Evolutionary conservation across 2,329 filamentous ascomycete genomes (phyloP).

Genomic region (Arthrobotrys pseudoclavata): DNA sequence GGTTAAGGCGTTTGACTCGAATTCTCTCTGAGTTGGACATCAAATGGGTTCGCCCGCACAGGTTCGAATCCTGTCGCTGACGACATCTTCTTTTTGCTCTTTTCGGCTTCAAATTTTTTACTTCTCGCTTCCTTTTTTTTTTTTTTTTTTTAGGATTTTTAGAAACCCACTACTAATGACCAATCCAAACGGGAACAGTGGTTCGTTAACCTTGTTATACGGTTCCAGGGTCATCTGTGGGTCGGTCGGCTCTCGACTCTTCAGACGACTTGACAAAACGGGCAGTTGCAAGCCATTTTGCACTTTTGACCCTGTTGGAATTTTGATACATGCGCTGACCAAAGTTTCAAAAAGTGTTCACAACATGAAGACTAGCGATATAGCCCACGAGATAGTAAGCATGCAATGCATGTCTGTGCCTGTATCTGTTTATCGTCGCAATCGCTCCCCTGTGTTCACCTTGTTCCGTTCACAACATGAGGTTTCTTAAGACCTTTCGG

Average conservation of each 20-base stretch:
- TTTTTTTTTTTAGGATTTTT: neutral
- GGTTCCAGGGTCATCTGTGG: slow-evolving; percentile 13
- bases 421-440: slow-evolving; percentile 16
- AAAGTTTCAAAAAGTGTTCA: slow-evolving; percentile 17
- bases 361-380: slow-evolving; percentile 8
- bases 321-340: slow-evolving; percentile 32
- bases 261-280: slow-evolving; percentile 12
- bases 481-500: neutral
- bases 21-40: slow-evolving; percentile 59
- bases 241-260: slow-evolving; percentile 21
- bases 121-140: neutral
- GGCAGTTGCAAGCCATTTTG: slow-evolving; percentile 21
- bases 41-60: slow-evolving; percentile 61
- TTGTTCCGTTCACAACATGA: slow-evolving; percentile 6
- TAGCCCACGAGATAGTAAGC: slow-evolving; percentile 9
- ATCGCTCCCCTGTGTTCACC: slow-evolving; percentile 18
- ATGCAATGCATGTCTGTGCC: slow-evolving; percentile 25
- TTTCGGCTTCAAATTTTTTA: neutral
- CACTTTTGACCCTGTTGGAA: slow-evolving; percentile 30
- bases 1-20: slow-evolving; percentile 61
- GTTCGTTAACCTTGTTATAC: neutral
- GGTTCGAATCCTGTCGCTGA: slow-evolving; percentile 61
- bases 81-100: slow-evolving; percentile 54
- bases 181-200: neutral
- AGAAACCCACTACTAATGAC: neutral